phyloP scores from a whole-genome alignment of 495 filamentous ascomycete genomes.

The Hapsidospora chrysogenum region DNA sequence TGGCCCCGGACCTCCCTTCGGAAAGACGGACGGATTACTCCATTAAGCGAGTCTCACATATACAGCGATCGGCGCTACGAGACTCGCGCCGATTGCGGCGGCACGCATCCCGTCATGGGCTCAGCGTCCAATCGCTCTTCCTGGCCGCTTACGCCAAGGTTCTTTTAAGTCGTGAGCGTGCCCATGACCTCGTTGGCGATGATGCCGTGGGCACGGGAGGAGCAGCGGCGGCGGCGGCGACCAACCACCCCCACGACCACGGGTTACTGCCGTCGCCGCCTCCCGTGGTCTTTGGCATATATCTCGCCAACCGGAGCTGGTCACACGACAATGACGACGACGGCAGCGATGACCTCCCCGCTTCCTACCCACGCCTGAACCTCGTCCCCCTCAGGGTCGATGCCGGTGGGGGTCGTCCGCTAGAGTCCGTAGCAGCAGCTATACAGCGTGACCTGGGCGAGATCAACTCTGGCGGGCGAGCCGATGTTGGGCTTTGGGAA shows the following conservation, averaged over 20 bases:
- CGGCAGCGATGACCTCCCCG: constrained; percentile 5
- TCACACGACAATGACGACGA: no score
- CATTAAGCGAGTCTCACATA: constrained; percentile 4
- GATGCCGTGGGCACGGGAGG: no score
- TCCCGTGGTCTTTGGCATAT: constrained; percentile 22
- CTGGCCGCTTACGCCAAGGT: constrained; percentile 22
- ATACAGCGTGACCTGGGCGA: constrained; percentile 24
- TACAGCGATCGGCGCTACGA: constrained; percentile 6
- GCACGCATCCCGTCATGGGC: constrained; percentile 9
- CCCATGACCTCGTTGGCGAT: no score
- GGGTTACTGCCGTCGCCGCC: neutral
- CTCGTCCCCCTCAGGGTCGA: constrained; percentile 22
- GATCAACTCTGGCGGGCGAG: constrained; percentile 16
- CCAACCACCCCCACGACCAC: no score
- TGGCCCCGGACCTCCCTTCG: neutral
- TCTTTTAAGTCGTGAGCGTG: no score
- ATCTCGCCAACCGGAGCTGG: constrained; percentile 26
- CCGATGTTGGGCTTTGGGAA: constrained; percentile 28
- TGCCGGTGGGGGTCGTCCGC: constrained; percentile 1
- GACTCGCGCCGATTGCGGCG: constrained; percentile 6
- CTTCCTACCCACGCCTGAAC: constrained; percentile 19
- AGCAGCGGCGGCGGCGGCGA: no score
- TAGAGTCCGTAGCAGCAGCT: constrained; percentile 8
- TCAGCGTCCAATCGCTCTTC: constrained; percentile 24
- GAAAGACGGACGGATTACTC: neutral